A percentile compares a stretch with the other conserved stretches of the same genome.
These are phyloP conservation scores for Epichloe uncinata DNA, from an alignment of 2,329 filamentous ascomycete species.

Conservation along the genomic window DNA sequence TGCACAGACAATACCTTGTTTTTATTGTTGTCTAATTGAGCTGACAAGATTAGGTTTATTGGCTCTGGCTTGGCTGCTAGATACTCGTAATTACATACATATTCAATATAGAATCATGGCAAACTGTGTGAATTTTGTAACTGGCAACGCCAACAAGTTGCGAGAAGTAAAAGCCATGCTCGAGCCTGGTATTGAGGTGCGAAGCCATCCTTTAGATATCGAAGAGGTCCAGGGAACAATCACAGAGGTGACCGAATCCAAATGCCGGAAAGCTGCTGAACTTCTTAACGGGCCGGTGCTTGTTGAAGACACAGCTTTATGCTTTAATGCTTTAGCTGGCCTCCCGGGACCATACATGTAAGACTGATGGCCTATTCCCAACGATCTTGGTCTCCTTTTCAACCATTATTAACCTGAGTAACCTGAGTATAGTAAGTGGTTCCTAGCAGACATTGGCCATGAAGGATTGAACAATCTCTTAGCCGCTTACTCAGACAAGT, in stretches of 20 bases:
- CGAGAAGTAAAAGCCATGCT: conserved; percentile 81
- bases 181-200: conserved; percentile 56
- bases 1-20: not conserved
- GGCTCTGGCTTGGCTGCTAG: not conserved
- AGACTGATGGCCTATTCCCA: conserved; percentile 12
- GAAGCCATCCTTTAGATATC: conserved; percentile 64
- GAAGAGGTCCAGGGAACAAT: conserved; percentile 85
- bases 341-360: conserved; percentile 95
- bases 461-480: conserved; percentile 82
- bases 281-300: conserved; percentile 74
- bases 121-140: conserved; percentile 72
- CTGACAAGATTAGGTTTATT: not conserved
- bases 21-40: not conserved
- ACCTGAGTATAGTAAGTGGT: conserved; percentile 63
- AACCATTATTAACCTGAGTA: not conserved
- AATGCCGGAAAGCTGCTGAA: conserved; percentile 71
- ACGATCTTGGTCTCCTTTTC: conserved; percentile 10
- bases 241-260: conserved; percentile 81
- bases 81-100: not conserved
- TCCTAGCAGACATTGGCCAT: conserved; percentile 71
- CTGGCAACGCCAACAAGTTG: conserved; percentile 90
- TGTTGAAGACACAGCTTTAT: conserved; percentile 90
- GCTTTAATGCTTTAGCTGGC: conserved; percentile 82
- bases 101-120: conserved; percentile 21
- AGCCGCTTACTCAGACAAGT: conserved; percentile 78